phyloP scores from a whole-genome alignment of 371 early-diverging fungal species.

The Mortierella sp. region DNA sequence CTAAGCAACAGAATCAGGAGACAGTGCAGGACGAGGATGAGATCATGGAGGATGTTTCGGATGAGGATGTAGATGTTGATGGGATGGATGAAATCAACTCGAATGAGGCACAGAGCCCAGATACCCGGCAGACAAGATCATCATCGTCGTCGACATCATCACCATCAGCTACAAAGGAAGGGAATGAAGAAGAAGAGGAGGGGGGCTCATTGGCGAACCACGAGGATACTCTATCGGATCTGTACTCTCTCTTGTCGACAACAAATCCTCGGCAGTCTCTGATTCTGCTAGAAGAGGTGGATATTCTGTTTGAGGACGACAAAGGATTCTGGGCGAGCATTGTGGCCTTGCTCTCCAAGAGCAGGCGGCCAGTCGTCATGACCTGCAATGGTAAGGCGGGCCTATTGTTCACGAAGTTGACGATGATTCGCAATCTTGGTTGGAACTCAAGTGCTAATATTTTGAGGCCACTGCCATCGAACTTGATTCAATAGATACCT shows the following conservation, averaged over 20 bases:
- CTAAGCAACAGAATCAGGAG: neutral
- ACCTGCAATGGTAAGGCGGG: conserved; percentile 78
- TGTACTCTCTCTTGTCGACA: conserved; percentile 43
- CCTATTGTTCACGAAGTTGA: neutral
- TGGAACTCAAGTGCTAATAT: too few species aligned
- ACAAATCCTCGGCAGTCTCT: conserved; percentile 69
- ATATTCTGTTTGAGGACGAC: conserved; percentile 87
- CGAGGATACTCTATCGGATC: conserved; percentile 47
- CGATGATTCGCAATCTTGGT: neutral
- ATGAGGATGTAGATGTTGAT: conserved; percentile 17
- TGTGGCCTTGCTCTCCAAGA: conserved; percentile 74
- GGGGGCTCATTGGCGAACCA: conserved; percentile 1
- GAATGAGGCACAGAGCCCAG: neutral
- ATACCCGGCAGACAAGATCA: conserved; percentile 18
- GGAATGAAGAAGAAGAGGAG: neutral
- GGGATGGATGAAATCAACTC: conserved; percentile 10
- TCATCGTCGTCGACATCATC: conserved; percentile 5
- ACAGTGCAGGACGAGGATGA: conserved; percentile 12
- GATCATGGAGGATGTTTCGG: conserved; percentile 10
- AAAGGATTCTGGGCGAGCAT: conserved; percentile 85
- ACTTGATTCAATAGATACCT: conserved; percentile 19
- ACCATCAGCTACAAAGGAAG: neutral
- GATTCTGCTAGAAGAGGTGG: conserved; percentile 87
- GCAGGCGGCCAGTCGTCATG: conserved; percentile 85
- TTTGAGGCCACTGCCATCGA: too few species aligned